Percentiles rank a stretch among this genome's conserved stretches.
phyloP scores from a whole-genome alignment of 2,329 filamentous ascomycete species.

The Exophiala dermatitidis region DNA sequence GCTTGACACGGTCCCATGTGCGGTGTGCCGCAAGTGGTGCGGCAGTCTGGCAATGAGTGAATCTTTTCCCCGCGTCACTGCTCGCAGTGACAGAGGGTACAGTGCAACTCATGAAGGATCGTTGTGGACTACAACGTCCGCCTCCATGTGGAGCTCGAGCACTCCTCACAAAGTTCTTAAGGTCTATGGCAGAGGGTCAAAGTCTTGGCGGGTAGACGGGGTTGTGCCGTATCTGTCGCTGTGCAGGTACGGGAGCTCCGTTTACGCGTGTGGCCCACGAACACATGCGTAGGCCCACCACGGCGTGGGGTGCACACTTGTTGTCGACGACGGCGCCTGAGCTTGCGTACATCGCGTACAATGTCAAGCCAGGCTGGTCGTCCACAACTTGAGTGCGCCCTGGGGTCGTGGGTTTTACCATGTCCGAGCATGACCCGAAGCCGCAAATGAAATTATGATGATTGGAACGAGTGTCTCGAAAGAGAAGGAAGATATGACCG shows the following conservation, averaged over 20 bases:
- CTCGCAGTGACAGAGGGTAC: background rate
- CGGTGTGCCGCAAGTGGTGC: conserved; percentile 5
- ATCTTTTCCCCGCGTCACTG: background rate
- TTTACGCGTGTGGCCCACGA: conserved; percentile 7
- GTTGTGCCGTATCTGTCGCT: conserved; percentile 11
- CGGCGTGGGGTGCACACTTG: background rate
- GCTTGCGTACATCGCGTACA: background rate
- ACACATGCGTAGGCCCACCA: conserved; percentile 5
- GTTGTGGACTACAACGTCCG: conserved; percentile 5
- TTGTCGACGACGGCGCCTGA: background rate
- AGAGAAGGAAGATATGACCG: background rate
- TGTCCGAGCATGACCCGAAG: conserved; percentile 4
- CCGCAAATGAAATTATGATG: background rate
- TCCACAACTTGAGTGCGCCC: background rate
- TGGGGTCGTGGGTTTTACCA: conserved; percentile 5
- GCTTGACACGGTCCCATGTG: too few relatives aligned
- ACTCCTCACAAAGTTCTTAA: conserved; percentile 1
- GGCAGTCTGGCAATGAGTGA: conserved; percentile 13
- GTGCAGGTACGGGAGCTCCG: conserved; percentile 13
- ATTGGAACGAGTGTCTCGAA: background rate
- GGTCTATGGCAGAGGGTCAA: conserved; percentile 6
- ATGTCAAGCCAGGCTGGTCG: too few relatives aligned
- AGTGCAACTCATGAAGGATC: conserved; percentile 5
- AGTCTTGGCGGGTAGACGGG: conserved; percentile 12
- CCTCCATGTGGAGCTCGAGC: conserved; percentile 10